Evolutionary conservation across 2,329 filamentous ascomycete species (phyloP).

Genomic region (Fusarium neocosmosporiellum): DNA sequence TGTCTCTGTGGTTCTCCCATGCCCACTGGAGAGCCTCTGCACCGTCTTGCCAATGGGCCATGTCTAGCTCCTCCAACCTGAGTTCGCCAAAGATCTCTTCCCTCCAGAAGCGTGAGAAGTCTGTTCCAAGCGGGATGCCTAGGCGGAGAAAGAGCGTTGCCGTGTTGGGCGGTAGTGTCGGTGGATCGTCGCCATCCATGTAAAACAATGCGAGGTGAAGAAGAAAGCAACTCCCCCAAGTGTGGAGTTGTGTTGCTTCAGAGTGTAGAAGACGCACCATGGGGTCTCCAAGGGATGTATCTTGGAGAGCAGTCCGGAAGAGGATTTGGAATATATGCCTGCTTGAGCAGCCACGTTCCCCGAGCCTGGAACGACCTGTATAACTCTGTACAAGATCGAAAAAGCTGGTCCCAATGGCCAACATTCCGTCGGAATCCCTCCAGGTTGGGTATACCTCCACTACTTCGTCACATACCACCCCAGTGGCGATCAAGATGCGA

Average conservation of each 20-base stretch:
- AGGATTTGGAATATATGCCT: not conserved
- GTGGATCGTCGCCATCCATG: fast-evolving
- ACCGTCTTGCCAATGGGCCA: not conserved
- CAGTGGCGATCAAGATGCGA: not conserved
- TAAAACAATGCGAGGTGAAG: not conserved
- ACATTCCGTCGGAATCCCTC: not conserved
- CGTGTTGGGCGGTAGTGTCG: too few relatives aligned
- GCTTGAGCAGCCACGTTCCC: not conserved
- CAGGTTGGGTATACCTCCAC: not conserved
- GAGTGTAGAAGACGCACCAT: not conserved
- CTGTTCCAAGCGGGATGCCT: not conserved
- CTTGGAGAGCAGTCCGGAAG: not conserved
- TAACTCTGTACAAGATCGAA: not conserved
- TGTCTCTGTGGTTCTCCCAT: not conserved
- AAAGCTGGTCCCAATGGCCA: not conserved
- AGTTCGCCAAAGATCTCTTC: not conserved
- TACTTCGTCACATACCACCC: not conserved
- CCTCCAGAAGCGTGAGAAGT: not conserved
- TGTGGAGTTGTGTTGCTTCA: not conserved
- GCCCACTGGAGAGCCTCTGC: not conserved
- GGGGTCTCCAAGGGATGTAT: not conserved
- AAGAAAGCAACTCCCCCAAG: not conserved
- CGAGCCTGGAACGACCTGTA: not conserved
- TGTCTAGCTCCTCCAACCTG: not conserved
- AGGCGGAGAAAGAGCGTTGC: not conserved